Evolutionary conservation across 2,329 filamentous ascomycete species (phyloP).

Genomic region (Colletotrichum incanum): DNA sequence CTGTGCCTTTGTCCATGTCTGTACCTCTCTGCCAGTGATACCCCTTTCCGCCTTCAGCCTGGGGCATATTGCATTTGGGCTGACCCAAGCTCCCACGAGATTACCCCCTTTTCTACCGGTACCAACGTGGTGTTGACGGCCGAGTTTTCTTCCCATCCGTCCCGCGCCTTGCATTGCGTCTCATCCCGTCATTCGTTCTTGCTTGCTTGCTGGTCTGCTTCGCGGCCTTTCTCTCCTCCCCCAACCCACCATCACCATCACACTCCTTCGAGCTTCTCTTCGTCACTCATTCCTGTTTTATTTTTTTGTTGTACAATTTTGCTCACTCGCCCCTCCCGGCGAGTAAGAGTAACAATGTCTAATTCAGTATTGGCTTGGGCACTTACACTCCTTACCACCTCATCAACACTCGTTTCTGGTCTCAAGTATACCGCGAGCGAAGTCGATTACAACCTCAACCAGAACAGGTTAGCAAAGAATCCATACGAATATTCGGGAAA

Average conservation of each 20-base stretch:
- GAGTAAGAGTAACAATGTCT: conserved; percentile 43
- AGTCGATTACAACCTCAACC: conserved; percentile 73
- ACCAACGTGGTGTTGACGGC: conserved; percentile 39
- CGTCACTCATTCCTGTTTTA: conserved; percentile 41
- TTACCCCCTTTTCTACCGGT: conserved; percentile 40
- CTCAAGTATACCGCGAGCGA: conserved; percentile 49
- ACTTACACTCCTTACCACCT: conserved; percentile 41
- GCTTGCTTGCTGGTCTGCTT: conserved; percentile 43
- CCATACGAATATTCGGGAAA: conserved; percentile 72
- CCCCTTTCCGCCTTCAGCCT: conserved; percentile 42
- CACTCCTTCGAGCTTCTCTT: conserved; percentile 41
- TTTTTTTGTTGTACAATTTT: conserved; percentile 34
- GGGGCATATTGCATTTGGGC: conserved; percentile 41
- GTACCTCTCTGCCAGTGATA: conserved; percentile 28
- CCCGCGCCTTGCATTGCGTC: conserved; percentile 38
- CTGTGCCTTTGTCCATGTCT: neutral
- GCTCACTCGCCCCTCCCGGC: conserved; percentile 41
- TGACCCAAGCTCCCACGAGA: conserved; percentile 41
- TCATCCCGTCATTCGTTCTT: conserved; percentile 42
- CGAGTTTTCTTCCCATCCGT: conserved; percentile 43
- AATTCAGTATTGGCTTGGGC: conserved; percentile 43
- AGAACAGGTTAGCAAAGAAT: conserved; percentile 68
- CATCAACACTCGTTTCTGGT: conserved; percentile 48
- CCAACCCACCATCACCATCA: conserved; percentile 33
- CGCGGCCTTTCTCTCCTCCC: conserved; percentile 36